Base-by-base conservation (phyloP, 2,329 filamentous ascomycete species). In the Xylariaceae sp. region DNA sequence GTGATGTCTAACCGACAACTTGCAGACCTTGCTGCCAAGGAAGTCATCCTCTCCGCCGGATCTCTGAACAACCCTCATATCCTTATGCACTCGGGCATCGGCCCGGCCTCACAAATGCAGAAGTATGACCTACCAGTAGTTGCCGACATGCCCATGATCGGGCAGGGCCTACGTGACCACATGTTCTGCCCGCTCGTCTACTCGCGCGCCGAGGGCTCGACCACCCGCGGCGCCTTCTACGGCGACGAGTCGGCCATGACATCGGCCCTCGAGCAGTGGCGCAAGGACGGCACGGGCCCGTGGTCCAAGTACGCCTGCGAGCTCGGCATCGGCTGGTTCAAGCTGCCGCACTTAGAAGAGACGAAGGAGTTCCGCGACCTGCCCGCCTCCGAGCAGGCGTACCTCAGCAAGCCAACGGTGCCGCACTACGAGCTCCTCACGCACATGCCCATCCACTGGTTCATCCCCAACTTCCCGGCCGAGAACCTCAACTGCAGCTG, bases 391-490 rank as follows among this genome's bases (percentile, higher is more conserved):
- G 62, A 68, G 9, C 67, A 74, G 49, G 55, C 60, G 0, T 72
- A 68, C 45, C 55, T 83, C 1, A 56, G 54, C 33, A 64, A 64
- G 16, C 63, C 69, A 12, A 78, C 73, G 1, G 66, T 83, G 2
- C 80, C 81, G 0, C 69, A 75, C 36, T 81, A 70, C 48, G 80
- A 84, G 49, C 55, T 82, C 13, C 41, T 72, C 8, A 70, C 65
- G 2, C 70, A 74, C 43, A 64, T 71, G 42, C 66, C 68, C 0
- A 48, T 68, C 3, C 71, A 73, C 47, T 66, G 55, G 53, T 61
- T 66, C 39, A 41, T 68, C 0, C 72, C 72, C 0, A 53, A 60
- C 1, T 63, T 71, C 28, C 54, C 64, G 0, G 38, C 53, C 3
- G 50, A 55, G 2, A 53, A 59, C 4, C 61, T 68, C 13, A 66